Percentiles rank a stretch among this genome's conserved stretches.
Evolutionary conservation across 768 basidiomycete species (phyloP).

Genomic region (Calocybe gangraenosa): DNA sequence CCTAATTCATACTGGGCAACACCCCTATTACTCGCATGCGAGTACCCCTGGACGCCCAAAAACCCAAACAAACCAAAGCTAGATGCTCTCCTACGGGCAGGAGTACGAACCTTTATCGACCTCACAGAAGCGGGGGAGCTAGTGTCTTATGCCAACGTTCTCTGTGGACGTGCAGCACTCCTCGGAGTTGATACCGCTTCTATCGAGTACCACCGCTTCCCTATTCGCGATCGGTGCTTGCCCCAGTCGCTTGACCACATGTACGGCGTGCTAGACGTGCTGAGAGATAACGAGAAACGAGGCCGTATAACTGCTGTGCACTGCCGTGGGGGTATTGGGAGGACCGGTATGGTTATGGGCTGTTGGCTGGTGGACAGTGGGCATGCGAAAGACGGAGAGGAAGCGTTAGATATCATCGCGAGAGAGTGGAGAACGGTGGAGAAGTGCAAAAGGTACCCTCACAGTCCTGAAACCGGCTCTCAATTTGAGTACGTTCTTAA

Average conservation of each 20-base stretch:
- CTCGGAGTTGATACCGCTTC: conserved; percentile 50
- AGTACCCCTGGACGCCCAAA: conserved; percentile 73
- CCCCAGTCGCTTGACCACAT: conserved; percentile 59
- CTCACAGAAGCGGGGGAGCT: conserved; percentile 81
- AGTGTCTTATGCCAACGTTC: conserved; percentile 53
- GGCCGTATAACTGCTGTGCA: conserved; percentile 70
- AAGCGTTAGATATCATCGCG: conserved; percentile 62
- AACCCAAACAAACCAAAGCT: conserved; percentile 60
- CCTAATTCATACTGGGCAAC: conserved; percentile 89
- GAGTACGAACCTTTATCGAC: conserved; percentile 80
- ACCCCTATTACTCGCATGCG: conserved; percentile 67
- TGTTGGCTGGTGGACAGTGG: conserved; percentile 77
- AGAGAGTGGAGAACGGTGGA: conserved; percentile 72
- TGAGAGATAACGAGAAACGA: conserved; percentile 55
- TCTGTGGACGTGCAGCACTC: conserved; percentile 47
- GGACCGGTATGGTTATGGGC: conserved; percentile 60
- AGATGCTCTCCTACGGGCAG: conserved; percentile 65
- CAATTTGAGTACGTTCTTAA: conserved; percentile 73
- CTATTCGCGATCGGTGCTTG: conserved; percentile 68
- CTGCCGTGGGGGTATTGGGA: conserved; percentile 75
- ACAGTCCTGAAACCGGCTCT: conserved; percentile 76
- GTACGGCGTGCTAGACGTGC: conserved; percentile 51
- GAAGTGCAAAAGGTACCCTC: conserved; percentile 71
- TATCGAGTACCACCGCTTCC: conserved; percentile 76
- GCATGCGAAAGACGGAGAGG: conserved; percentile 54